phyloP scores from a whole-genome alignment of 257 asterid species.

The Rhazya stricta region DNA sequence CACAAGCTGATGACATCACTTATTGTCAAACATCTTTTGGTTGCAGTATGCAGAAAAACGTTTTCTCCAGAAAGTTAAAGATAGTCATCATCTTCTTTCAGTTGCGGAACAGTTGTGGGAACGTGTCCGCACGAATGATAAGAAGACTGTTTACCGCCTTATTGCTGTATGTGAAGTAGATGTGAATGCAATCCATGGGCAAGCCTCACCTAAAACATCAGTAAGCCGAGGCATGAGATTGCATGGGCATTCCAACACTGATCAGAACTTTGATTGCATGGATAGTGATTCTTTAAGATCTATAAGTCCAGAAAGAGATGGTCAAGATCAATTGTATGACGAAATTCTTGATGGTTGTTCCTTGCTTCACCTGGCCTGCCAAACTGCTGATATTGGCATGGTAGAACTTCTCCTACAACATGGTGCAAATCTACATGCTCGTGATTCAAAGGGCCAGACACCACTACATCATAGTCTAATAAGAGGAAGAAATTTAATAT shows the following conservation, averaged over 20 bases:
- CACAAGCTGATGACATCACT: not conserved
- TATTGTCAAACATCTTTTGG: slow-evolving; percentile 7
- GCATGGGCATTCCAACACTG: slow-evolving; percentile 30
- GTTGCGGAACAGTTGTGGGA: slow-evolving; percentile 80
- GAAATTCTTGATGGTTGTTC: slow-evolving; percentile 62
- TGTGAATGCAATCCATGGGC: slow-evolving; percentile 60
- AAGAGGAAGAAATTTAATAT: slow-evolving; percentile 56
- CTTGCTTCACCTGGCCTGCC: slow-evolving; percentile 89
- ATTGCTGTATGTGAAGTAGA: slow-evolving; percentile 59
- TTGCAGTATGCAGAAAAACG: slow-evolving; percentile 75
- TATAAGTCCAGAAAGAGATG: slow-evolving; percentile 27
- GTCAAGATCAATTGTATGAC: slow-evolving; percentile 31
- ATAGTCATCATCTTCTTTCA: slow-evolving; percentile 46
- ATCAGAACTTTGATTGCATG: slow-evolving; percentile 26
- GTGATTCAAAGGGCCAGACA: slow-evolving; percentile 70
- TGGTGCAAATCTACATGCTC: slow-evolving; percentile 56
- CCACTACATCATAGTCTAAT: slow-evolving; percentile 76
- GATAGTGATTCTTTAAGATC: slow-evolving; percentile 40
- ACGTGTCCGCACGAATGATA: slow-evolving; percentile 65
- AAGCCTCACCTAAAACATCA: slow-evolving; percentile 36
- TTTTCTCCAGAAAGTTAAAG: slow-evolving; percentile 51
- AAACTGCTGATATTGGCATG: slow-evolving; percentile 81
- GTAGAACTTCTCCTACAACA: slow-evolving; percentile 87
- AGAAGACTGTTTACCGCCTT: slow-evolving; percentile 77
- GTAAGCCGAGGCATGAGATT: slow-evolving; percentile 34